These are phyloP conservation scores for Wickerhamomyces alni DNA, from an alignment of 805 yeast genomes.

Conservation along the genomic window DNA sequence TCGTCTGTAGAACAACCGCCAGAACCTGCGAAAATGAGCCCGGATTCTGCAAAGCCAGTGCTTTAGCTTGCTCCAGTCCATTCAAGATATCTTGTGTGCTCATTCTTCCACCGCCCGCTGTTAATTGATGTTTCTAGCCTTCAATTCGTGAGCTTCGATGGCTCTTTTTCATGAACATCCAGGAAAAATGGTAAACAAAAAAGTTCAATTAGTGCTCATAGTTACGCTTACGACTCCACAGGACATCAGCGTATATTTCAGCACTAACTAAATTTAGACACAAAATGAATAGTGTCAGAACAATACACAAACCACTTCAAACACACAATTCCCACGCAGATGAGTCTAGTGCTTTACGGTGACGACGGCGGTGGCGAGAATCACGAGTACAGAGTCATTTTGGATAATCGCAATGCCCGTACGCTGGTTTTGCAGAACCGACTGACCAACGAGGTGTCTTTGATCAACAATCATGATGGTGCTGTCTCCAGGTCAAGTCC, in stretches of 20 bases:
- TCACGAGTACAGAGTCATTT: slow-evolving; percentile 9
- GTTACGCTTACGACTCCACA: background rate
- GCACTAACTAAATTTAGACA: background rate
- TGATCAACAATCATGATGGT: slow-evolving; percentile 2
- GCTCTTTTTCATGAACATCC: background rate
- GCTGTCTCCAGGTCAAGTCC: background rate
- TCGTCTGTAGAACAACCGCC: slow-evolving; percentile 12
- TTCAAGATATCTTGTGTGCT: slow-evolving; percentile 6
- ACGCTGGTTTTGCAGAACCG: slow-evolving; percentile 11
- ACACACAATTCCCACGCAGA: background rate
- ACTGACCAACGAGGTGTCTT: slow-evolving; percentile 12
- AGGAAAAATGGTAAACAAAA: background rate
- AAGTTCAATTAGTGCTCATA: background rate
- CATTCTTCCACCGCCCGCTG: slow-evolving; percentile 1
- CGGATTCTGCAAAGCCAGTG: slow-evolving; percentile 10
- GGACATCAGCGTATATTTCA: background rate
- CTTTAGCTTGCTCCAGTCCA: slow-evolving; percentile 14
- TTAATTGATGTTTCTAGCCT: too few species aligned
- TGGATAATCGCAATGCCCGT: slow-evolving; percentile 8
- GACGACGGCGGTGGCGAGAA: slow-evolving; percentile 2
- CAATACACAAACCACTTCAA: background rate
- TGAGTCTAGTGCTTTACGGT: slow-evolving; percentile 13
- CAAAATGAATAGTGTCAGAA: background rate
- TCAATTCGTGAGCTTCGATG: background rate
- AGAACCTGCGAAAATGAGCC: slow-evolving; percentile 11